These are phyloP conservation scores for Areca catechu DNA, from an alignment of 176 grass and related monocot species.

Conservation along the genomic window DNA sequence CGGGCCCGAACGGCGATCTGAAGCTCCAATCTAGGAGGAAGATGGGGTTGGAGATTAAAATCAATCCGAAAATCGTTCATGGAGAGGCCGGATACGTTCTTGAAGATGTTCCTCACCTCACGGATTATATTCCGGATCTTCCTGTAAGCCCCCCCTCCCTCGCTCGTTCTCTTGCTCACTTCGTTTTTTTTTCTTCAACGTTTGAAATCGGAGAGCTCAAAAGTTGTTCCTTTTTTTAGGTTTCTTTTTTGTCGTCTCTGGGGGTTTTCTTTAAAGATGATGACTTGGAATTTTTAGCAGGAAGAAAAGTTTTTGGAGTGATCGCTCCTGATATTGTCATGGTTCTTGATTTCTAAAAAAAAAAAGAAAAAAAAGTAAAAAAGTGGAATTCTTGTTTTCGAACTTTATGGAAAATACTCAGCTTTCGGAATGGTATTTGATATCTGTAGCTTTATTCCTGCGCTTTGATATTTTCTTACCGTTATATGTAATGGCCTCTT, in stretches of 20 bases:
- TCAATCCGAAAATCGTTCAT: constrained; percentile 25
- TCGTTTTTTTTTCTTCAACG: neutral
- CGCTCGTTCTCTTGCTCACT: neutral
- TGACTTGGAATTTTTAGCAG: too few species aligned
- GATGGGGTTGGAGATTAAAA: constrained; percentile 23
- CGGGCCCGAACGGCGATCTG: neutral
- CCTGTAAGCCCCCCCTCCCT: constrained; percentile 33
- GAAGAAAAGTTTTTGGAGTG: too few species aligned
- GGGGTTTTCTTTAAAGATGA: too few species aligned
- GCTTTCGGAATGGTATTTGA: too few species aligned
- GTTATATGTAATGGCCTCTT: too few species aligned
- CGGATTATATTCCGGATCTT: constrained; percentile 65
- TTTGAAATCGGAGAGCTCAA: neutral
- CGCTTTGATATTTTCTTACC: too few species aligned
- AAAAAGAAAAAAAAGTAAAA: too few species aligned
- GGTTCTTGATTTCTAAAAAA: too few species aligned
- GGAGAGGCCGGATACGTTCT: constrained; percentile 63
- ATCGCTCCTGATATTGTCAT: too few species aligned
- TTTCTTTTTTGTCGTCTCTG: neutral
- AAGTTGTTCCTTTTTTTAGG: neutral
- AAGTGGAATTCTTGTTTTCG: too few species aligned
- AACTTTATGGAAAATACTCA: too few species aligned
- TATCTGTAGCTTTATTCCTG: too few species aligned
- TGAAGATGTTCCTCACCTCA: constrained; percentile 91
- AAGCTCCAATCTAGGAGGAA: constrained; percentile 6